Evolutionary conservation across 371 early-diverging fungal species (phyloP).

Genomic region (Rhizomucor pusillus): DNA sequence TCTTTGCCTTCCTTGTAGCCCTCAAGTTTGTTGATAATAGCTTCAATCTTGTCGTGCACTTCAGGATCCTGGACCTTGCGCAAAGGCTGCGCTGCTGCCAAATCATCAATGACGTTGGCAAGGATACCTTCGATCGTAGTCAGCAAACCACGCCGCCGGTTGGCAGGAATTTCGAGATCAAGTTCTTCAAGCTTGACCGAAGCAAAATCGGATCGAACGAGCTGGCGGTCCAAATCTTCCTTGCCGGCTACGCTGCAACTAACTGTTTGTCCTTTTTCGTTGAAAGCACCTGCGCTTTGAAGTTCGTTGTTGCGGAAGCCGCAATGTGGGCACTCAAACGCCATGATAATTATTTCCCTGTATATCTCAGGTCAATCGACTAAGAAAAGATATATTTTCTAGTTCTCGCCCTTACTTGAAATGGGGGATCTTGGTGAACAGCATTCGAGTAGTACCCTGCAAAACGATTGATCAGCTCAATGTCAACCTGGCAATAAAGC

Average conservation of each 20-base stretch:
- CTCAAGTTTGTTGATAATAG: slow-evolving; percentile 63
- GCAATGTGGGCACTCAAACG: slow-evolving; percentile 95
- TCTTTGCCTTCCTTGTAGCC: slow-evolving; percentile 51
- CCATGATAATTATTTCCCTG: slow-evolving; percentile 88
- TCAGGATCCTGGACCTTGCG: slow-evolving; percentile 67
- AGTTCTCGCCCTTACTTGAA: slow-evolving; percentile 54
- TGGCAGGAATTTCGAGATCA: slow-evolving; percentile 89
- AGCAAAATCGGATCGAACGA: slow-evolving; percentile 88
- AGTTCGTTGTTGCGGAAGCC: slow-evolving; percentile 87
- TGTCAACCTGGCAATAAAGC: neutral
- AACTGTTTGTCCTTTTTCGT: slow-evolving; percentile 77
- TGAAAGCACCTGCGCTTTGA: slow-evolving; percentile 81
- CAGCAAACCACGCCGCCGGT: slow-evolving; percentile 70
- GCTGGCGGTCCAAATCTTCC: slow-evolving; percentile 86
- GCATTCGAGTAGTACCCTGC: slow-evolving; percentile 80
- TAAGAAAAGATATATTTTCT: too few relatives aligned
- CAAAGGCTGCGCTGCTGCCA: slow-evolving; percentile 72
- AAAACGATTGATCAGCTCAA: neutral
- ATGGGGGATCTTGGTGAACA: slow-evolving; percentile 92
- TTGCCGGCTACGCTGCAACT: slow-evolving; percentile 59
- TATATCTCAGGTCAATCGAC: too few relatives aligned
- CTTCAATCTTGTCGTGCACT: slow-evolving; percentile 74
- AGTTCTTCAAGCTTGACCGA: slow-evolving; percentile 78
- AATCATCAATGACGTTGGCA: slow-evolving; percentile 76
- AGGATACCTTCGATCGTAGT: slow-evolving; percentile 91